Base-by-base conservation (phyloP, 2,329 filamentous ascomycete genomes). In the Penicillium occitanis region DNA sequence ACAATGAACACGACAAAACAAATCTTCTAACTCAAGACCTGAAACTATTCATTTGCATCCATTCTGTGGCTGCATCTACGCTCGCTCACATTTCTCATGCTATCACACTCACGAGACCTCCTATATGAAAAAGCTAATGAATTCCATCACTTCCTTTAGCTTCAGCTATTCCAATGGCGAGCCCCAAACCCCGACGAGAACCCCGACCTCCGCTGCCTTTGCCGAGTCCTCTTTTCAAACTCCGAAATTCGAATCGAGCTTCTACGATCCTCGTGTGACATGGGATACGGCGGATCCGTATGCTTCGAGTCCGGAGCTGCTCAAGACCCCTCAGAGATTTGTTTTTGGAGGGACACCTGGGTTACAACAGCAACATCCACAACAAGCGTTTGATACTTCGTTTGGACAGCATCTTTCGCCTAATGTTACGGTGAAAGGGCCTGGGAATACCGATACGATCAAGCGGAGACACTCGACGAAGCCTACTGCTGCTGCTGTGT, bases 281-380 rank as follows among this genome's bases (percentile, higher is more conserved):
- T 82, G 80, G 80, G 78, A 81, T 67, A 81, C 80, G 55, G 77
- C 79, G 63, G 79, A 81, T 71, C 79, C 79, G 2, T 80, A 81
- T 75, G 79, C 77, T 65, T 80, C 78, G n/a, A 82, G 79, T 67
- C 80, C 80, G 14, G 79, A 81, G 67, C 78, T 80, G 65, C 75
- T 79, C 55, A 80, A 79, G 51, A 80, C 79, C 3, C 79, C 79
- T 13, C 77, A 80, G 65, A 76, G 74, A 63, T 76, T 78, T 53
- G 74, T 71, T 62, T 71, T 79, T 69, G 73, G 70, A 44, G 60
- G 35, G 17, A 76, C 74, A n/a, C 73, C 74, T 57, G 69, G 68
- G 7, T 53, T 72, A 30, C 70, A 69, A 53, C 60, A 63, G 46
- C 61, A 63, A 25, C 48, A 60, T 25, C 57, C 25, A n/a, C 57